Evolutionary conservation across 1,284 basidiomycete genomes (phyloP), one percentile per base, ranked within the genome.

Genomic region (Thecaphora frezii): DNA sequence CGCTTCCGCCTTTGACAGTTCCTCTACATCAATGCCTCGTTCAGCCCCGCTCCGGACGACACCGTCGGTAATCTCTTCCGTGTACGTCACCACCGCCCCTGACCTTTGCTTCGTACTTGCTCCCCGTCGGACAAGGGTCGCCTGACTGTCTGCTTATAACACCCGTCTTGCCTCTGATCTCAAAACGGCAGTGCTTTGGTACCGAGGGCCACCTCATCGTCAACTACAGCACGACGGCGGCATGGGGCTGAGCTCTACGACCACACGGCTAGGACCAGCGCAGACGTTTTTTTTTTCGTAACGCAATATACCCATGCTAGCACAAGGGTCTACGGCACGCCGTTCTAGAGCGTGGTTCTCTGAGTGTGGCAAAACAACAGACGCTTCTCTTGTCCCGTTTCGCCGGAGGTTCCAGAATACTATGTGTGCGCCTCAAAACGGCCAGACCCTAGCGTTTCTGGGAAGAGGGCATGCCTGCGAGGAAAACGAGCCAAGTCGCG

Each of bases 1-100:
- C 14, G 25, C 41, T 30, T 10, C 33, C 16, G 2, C 39, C 8
- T 9, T 24, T 38, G 16, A 14, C 72, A 97, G 93, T 97, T 96
- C 81, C 90, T 93, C 5, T 98, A 97, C 79, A 97, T 98, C 83
- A 97, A 97, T 75, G 84, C 93, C n/a, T 91, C 94, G 0, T 97
- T 97, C 79, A 89, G 90, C 2, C 92, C 92, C 42, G 89, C 92
- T 1, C 91, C 91, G 0, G 92, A 96, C 77, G 92, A 94, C 75
- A 90, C 89, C 0, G 91, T 94, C 3, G 87, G 90, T 0, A 97
- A 93, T 77, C 81, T 92, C 44, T 91, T 85, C 58, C 67, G 78
- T 39, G 80, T 80, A 47, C 66, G 73, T 60, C 30, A 2, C 19
- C 9, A 36, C 33, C 9, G 9, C 33, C 9, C 25, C 12, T 21